A percentile compares a stretch with the other conserved stretches of the same genome.
These are phyloP conservation scores for Suillus fuscotomentosus DNA, from an alignment of 768 basidiomycete species.

Conservation along the genomic window DNA sequence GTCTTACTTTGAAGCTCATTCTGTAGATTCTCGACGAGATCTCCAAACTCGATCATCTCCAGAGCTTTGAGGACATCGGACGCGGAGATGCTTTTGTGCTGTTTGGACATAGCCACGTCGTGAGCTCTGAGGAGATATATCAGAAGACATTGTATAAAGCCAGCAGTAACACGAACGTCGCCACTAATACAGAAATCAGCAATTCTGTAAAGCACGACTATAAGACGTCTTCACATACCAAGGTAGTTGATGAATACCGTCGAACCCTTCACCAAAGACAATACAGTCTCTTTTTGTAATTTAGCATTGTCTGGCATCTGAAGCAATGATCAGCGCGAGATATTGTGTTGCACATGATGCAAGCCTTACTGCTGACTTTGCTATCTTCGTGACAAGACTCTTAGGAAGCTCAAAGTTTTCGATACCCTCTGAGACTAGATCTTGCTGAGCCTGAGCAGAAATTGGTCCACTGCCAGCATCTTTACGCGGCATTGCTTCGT, in stretches of 20 bases:
- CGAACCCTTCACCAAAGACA: slow-evolving; percentile 83
- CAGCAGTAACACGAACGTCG: slow-evolving; percentile 36
- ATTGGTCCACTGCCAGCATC: slow-evolving; percentile 53
- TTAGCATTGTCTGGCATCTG: slow-evolving; percentile 86
- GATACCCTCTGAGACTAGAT: slow-evolving; percentile 79
- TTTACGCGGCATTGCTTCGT: slow-evolving; percentile 63
- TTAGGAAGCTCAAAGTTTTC: slow-evolving; percentile 90
- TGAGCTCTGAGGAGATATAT: slow-evolving; percentile 58
- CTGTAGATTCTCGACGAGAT: slow-evolving; percentile 62
- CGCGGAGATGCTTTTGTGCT: slow-evolving; percentile 86
- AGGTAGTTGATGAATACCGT: slow-evolving; percentile 96
- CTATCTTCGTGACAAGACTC: slow-evolving; percentile 78
- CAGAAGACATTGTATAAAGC: neutral
- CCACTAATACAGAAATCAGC: slow-evolving; percentile 32
- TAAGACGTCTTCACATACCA: slow-evolving; percentile 43
- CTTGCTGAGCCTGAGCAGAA: slow-evolving; percentile 77
- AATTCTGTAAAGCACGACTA: neutral
- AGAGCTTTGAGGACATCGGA: slow-evolving; percentile 88
- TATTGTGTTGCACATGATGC: neutral
- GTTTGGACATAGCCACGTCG: slow-evolving; percentile 79
- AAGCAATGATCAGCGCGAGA: neutral
- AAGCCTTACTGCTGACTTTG: slow-evolving; percentile 70
- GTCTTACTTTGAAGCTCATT: slow-evolving; percentile 60
- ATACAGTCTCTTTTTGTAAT: slow-evolving; percentile 84
- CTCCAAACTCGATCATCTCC: slow-evolving; percentile 74